A percentile compares a stretch with the other conserved stretches of the same genome.
These are phyloP conservation scores for Phylloporus sp. DNA, from an alignment of 1,284 basidiomycete species.

Conservation along the genomic window DNA sequence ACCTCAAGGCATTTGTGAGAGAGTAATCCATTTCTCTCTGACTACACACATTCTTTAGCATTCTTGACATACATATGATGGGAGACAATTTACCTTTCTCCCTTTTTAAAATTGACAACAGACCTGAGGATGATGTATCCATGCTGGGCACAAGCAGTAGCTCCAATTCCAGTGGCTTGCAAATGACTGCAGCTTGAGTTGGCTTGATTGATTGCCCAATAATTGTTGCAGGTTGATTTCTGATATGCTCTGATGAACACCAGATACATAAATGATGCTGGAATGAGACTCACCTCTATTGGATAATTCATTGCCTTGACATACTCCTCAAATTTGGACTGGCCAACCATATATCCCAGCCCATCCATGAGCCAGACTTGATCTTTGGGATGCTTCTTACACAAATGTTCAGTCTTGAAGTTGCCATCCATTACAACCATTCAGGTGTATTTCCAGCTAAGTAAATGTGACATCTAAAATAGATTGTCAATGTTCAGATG, in stretches of 20 bases:
- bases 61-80: background rate
- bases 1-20: slow-evolving; percentile 15
- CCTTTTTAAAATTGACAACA: slow-evolving; percentile 4
- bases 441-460: no score
- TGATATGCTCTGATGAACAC: background rate
- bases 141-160: slow-evolving; percentile 11
- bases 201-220: slow-evolving; percentile 17
- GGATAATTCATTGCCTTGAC: background rate
- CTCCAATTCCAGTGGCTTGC: slow-evolving; percentile 3
- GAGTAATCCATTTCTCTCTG: slow-evolving; percentile 35
- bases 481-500: no score
- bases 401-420: background rate
- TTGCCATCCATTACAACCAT: background rate
- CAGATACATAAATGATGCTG: no score
- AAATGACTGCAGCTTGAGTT: slow-evolving; percentile 10
- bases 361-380: slow-evolving; percentile 20
- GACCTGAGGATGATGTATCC: slow-evolving; percentile 1
- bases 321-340: background rate
- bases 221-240: slow-evolving; percentile 13
- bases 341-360: slow-evolving; percentile 8
- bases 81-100: background rate
- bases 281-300: no score
- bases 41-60: slow-evolving; percentile 9
- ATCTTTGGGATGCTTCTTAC: background rate
- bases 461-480: no score